Base-by-base conservation (phyloP, 2,329 filamentous ascomycete species). In the Xylariaceae sp. region DNA sequence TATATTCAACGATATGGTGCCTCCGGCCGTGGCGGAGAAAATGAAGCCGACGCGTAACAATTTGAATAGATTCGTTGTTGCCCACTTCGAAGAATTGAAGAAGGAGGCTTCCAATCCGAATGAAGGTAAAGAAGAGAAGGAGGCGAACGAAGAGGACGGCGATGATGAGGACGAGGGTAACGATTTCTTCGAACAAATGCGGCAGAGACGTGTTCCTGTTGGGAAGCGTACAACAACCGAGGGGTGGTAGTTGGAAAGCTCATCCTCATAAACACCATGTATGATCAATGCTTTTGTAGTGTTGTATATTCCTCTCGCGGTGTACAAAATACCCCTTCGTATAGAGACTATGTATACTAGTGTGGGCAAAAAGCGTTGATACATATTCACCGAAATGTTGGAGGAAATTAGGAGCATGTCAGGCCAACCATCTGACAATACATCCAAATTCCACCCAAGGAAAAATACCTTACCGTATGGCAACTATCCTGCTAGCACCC, bases 11-110 rank as follows among this genome's bases (percentile, higher is more conserved):
- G 51, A 63, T 29, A 40, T 61, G 44, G 46, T 65, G 9, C 42
- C 61, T 14, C 41, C 57, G n/a, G 50, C 56, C 4, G 40, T 48
- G 7, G 49, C 53, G 23, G 53, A 59, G 20, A 32, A 47, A 20
- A 48, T 70, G 9, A 64, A 61, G 52, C 48, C 21, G 16, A 61
- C 44, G 21, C 64, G 65, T 9, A 68, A 65, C 41, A 23, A 32
- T 20, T 48, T 71, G 12, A 67, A 66, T 40, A 63, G 62, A 21
- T 44, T 67, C 21, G 65, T 71, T 29, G 61, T 58, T 9, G 26
- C 41, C n/a, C 62, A 68, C 53, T 68, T 62, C 41, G 61, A 67
- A 41, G 52, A 60, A 16, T 56, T 65, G 48, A 29, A 20, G 37
- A 48, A 53, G 42, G 48, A 51, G 2, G 54, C 65, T 32, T 62